A percentile compares a stretch with the other conserved stretches of the same genome.
Conservation (phyloP, 805 yeast genomes). For the Myxozyma kluyveri region DNA sequence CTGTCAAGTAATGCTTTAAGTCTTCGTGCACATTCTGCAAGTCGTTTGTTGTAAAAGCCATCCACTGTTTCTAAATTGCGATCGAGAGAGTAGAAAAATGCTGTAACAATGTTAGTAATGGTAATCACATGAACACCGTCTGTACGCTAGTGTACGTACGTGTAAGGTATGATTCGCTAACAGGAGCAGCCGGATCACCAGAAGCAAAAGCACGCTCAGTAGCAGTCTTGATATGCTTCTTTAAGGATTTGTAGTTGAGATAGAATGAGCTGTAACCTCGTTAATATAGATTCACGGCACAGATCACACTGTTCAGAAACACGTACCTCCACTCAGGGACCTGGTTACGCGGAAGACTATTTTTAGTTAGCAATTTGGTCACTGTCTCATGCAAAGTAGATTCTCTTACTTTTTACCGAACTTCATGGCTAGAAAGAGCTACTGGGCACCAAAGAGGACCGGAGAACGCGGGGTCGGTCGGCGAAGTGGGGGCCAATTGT, state of each 20-base stretch:
- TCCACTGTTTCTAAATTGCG: constrained; percentile 79
- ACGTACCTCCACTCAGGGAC: constrained; percentile 84
- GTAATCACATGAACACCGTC: background rate
- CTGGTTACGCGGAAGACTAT: constrained; percentile 67
- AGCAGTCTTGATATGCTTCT: constrained; percentile 71
- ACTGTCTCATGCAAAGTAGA: background rate
- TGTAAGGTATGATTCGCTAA: constrained; percentile 27
- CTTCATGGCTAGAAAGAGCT: constrained; percentile 49
- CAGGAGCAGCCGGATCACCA: constrained; percentile 20
- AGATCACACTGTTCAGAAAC: background rate
- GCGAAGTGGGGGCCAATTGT: too few species aligned
- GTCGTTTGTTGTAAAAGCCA: constrained; percentile 70
- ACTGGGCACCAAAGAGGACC: background rate
- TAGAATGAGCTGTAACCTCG: constrained; percentile 50
- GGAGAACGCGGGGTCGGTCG: background rate
- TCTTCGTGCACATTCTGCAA: constrained; percentile 69
- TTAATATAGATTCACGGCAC: background rate
- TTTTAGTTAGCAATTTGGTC: background rate
- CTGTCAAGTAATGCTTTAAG: constrained; percentile 44
- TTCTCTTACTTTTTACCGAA: constrained; percentile 64
- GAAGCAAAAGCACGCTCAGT: constrained; percentile 13
- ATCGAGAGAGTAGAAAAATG: constrained; percentile 75
- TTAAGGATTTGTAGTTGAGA: constrained; percentile 80
- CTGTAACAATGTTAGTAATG: constrained; percentile 38
- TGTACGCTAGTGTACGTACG: constrained; percentile 15